Evolutionary conservation across 1,139 yeast species (phyloP).

Genomic region (Yamadazyma buinensis): DNA sequence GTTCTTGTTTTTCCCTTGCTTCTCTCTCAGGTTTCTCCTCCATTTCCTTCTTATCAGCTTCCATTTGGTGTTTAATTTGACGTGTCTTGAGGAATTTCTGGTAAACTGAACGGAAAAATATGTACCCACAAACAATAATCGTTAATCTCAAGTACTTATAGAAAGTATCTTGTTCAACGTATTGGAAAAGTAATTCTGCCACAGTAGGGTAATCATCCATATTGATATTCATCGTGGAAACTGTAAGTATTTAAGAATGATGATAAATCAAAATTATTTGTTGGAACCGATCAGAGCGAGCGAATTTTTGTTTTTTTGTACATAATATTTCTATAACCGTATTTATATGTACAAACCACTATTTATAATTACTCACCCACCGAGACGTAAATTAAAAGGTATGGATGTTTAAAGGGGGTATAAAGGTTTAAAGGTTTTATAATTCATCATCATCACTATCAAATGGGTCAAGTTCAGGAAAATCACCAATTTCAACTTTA

Average conservation of each 20-base stretch:
- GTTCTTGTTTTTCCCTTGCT: constrained; percentile 26
- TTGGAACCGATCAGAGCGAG: background rate
- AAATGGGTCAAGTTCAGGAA: constrained; percentile 42
- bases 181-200: constrained; percentile 30
- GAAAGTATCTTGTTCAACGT: constrained; percentile 32
- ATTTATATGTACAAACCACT: too few species aligned
- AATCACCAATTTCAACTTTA: constrained; percentile 51
- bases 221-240: background rate
- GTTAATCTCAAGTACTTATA: constrained; percentile 37
- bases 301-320: too few species aligned
- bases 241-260: background rate
- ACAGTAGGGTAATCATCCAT: too few species aligned
- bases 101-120: constrained; percentile 35
- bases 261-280: too few species aligned
- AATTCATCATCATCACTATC: constrained; percentile 21
- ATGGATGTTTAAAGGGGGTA: too few species aligned
- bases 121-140: constrained; percentile 32
- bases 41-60: constrained; percentile 42
- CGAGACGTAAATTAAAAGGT: too few species aligned
- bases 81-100: constrained; percentile 44
- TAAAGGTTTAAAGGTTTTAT: background rate
- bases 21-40: constrained; percentile 33
- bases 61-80: constrained; percentile 50
- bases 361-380: too few species aligned
- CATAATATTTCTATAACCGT: too few species aligned